These are phyloP conservation scores for Sequoia sempervirens DNA, from an alignment of 75 land plant species.

Conservation along the genomic window DNA sequence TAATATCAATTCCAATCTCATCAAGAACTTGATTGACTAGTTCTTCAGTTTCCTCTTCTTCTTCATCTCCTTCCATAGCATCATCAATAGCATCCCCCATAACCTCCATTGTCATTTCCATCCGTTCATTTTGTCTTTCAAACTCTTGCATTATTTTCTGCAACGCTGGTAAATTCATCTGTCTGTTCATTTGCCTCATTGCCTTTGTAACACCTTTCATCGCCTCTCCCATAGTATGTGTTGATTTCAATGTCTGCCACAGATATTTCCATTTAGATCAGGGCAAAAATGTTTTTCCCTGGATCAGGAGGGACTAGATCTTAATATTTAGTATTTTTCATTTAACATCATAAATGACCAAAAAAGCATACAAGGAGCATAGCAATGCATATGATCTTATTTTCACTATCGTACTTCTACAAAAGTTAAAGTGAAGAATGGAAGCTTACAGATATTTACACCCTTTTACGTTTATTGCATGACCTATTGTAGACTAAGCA, in stretches of 20 bases:
- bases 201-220: conserved; percentile 99
- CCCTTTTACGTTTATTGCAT: background rate
- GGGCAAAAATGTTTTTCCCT: background rate
- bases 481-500: background rate
- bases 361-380: background rate
- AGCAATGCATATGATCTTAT: background rate
- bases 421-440: background rate
- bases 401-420: background rate
- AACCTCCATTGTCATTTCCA: conserved; percentile 84
- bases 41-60: conserved; percentile 93
- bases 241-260: conserved; percentile 84
- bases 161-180: conserved; percentile 87
- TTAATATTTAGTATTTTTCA: background rate
- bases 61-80: conserved; percentile 92
- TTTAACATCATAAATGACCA: background rate
- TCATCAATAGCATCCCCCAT: conserved; percentile 97
- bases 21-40: conserved; percentile 93
- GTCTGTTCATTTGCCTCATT: conserved; percentile 95
- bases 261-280: background rate
- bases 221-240: conserved; percentile 97
- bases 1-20: conserved; percentile 93
- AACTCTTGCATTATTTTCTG: conserved; percentile 98
- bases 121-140: conserved; percentile 85
- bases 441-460: background rate
- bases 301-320: background rate